phyloP scores from a whole-genome alignment of 495 filamentous ascomycete genomes.

The Xylaria cubensis region DNA sequence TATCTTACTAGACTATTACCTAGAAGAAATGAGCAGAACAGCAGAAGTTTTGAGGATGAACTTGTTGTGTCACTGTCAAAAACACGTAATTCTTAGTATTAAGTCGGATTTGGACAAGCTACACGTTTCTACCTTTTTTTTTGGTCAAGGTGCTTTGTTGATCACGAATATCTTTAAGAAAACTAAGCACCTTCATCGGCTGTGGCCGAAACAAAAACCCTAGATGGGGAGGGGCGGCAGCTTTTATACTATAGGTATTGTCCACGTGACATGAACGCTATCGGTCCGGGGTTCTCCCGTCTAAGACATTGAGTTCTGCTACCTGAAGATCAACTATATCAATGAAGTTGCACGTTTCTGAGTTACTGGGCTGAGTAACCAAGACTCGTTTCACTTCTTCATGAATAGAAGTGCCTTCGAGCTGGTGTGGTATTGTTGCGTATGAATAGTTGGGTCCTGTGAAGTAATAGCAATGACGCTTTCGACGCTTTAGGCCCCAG shows the following conservation, averaged over 20 bases:
- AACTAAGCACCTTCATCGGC: too few relatives aligned
- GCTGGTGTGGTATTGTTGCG: not conserved
- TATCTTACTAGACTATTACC: too few relatives aligned
- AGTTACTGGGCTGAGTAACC: not conserved
- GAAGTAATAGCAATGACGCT: not conserved
- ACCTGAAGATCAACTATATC: constrained; percentile 1
- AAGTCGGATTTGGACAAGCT: too few relatives aligned
- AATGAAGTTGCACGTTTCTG: not conserved
- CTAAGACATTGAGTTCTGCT: not conserved
- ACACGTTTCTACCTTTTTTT: too few relatives aligned
- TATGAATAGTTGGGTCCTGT: not conserved
- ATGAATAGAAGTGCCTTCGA: not conserved
- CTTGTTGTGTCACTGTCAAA: too few relatives aligned
- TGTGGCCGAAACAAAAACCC: not conserved
- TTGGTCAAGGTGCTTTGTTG: too few relatives aligned
- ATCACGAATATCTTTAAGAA: too few relatives aligned
- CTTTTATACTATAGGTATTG: not conserved
- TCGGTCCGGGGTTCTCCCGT: not conserved
- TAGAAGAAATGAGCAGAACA: too few relatives aligned
- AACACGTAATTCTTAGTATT: too few relatives aligned
- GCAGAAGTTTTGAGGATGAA: too few relatives aligned
- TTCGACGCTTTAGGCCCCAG: not conserved
- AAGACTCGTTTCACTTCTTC: not conserved
- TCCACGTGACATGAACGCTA: not conserved
- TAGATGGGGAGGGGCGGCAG: too few relatives aligned